phyloP scores from a whole-genome alignment of 2,329 filamentous ascomycete genomes.

The Fusarium sterilihyphosum region DNA sequence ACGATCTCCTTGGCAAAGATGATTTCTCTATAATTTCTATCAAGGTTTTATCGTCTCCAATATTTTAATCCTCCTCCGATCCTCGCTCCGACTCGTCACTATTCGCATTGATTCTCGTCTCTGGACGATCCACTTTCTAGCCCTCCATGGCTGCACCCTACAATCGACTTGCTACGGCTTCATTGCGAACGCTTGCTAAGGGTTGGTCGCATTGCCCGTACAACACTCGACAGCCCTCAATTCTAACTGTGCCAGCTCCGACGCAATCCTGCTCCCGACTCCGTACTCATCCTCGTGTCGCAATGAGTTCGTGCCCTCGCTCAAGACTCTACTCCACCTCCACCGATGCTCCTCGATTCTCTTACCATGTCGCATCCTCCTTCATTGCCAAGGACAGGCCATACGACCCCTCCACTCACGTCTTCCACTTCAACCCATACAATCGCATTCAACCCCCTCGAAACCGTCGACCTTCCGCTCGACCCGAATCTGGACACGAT shows the following conservation, averaged over 20 bases:
- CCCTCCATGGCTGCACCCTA: constrained; percentile 41
- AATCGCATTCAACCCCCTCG: constrained; percentile 64
- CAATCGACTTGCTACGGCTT: constrained; percentile 34
- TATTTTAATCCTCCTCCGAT: not conserved
- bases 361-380: constrained; percentile 78
- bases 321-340: constrained; percentile 41
- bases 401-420: constrained; percentile 74
- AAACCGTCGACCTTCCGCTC: constrained; percentile 50
- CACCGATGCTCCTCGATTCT: constrained; percentile 55
- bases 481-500: constrained; percentile 89
- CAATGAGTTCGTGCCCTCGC: constrained; percentile 30
- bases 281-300: constrained; percentile 9
- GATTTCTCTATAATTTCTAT: constrained; percentile 24
- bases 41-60: not conserved
- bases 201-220: constrained; percentile 19
- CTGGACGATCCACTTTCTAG: constrained; percentile 22
- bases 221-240: not conserved
- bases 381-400: constrained; percentile 77
- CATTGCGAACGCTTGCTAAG: constrained; percentile 38
- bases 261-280: constrained; percentile 15
- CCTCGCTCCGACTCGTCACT: not conserved
- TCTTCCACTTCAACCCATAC: constrained; percentile 77
- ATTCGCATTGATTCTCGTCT: constrained; percentile 15
- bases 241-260: constrained; percentile 35
- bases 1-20: constrained; percentile 25